Evolutionary conservation across 164 flowering plant genomes (phyloP).

Genomic region (Magnolia sinica): DNA sequence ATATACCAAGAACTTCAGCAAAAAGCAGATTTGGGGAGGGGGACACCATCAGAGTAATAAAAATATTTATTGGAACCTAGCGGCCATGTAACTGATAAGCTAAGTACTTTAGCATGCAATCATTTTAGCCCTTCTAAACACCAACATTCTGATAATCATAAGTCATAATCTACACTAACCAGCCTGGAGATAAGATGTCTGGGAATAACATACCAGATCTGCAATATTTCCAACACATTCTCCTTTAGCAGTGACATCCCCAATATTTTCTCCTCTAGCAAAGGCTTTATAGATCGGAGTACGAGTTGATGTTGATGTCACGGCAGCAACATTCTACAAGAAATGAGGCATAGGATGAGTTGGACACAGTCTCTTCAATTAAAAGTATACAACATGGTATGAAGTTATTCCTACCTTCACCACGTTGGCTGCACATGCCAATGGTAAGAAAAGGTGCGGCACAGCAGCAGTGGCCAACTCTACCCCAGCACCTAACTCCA

Average conservation of each 20-base stretch:
- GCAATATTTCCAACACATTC: constrained; percentile 98
- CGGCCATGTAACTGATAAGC: not conserved
- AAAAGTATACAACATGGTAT: not conserved
- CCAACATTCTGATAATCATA: not conserved
- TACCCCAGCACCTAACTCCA: constrained; percentile 97
- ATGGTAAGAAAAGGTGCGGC: constrained; percentile 94
- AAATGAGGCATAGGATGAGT: constrained; percentile 5
- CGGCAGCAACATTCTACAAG: constrained; percentile 89
- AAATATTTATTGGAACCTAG: too few species aligned
- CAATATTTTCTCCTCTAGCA: constrained; percentile 98
- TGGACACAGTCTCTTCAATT: constrained; percentile 1
- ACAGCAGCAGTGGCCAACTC: constrained; percentile 93
- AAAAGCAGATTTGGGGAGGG: too few species aligned
- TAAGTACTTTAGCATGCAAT: not conserved
- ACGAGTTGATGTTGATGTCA: constrained; percentile 97
- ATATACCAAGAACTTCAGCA: too few species aligned
- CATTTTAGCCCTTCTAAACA: not conserved
- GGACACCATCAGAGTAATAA: too few species aligned
- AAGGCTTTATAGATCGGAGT: constrained; percentile 99
- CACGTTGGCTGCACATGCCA: constrained; percentile 98
- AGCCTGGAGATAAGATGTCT: not conserved
- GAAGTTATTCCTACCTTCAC: constrained; percentile 59
- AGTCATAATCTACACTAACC: not conserved
- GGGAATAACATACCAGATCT: constrained; percentile 66
- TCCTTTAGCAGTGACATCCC: constrained; percentile 99